phyloP scores from a whole-genome alignment of 2,329 filamentous ascomycete genomes.

The Talaromyces sp. region DNA sequence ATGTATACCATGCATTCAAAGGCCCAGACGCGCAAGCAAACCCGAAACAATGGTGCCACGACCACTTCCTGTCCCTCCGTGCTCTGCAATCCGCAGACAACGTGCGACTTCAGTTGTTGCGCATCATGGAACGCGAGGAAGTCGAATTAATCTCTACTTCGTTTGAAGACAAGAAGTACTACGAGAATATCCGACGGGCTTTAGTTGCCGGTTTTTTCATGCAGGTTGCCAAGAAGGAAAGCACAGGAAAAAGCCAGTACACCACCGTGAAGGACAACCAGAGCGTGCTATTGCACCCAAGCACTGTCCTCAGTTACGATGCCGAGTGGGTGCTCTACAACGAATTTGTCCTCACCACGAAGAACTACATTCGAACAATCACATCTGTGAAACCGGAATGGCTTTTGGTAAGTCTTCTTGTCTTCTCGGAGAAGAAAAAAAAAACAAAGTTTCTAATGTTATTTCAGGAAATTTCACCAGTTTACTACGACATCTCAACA shows the following conservation, averaged over 20 bases:
- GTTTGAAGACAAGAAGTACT: constrained; percentile 95
- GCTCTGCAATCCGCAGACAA: constrained; percentile 90
- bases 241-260: constrained; percentile 76
- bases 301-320: constrained; percentile 80
- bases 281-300: constrained; percentile 86
- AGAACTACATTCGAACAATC: constrained; percentile 95
- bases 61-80: constrained; percentile 88
- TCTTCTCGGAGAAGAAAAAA: not conserved
- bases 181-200: constrained; percentile 91
- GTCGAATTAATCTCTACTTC: constrained; percentile 82
- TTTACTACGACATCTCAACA: constrained; percentile 79
- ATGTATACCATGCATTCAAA: constrained; percentile 98
- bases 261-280: constrained; percentile 96
- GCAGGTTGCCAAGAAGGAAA: constrained; percentile 95
- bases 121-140: constrained; percentile 92
- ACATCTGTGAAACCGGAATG: constrained; percentile 91
- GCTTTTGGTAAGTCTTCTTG: constrained; percentile 65
- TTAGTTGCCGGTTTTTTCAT: constrained; percentile 97
- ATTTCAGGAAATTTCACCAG: constrained; percentile 78
- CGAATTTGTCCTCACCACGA: constrained; percentile 94
- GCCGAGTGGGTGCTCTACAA: constrained; percentile 98
- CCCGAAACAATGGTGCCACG: constrained; percentile 88
- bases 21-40: constrained; percentile 63
- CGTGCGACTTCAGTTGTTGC: constrained; percentile 82
- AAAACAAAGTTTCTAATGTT: constrained; percentile 3